Conservation (phyloP, 1,284 basidiomycete genomes). For the Microstroma glucosiphilum region DNA sequence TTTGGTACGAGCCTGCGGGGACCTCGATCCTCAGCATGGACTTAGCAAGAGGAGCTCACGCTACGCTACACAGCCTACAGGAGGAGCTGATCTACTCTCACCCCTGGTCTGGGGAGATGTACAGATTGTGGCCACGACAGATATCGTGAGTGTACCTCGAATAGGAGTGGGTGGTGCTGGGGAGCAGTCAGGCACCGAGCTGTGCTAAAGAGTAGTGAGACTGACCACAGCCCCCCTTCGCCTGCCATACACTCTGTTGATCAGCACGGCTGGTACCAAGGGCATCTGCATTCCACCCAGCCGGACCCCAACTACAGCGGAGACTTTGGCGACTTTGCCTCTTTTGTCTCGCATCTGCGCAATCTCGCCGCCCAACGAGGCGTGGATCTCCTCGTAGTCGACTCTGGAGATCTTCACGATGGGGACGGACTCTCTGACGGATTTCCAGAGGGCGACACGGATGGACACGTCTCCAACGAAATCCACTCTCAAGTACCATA, state of each 20-base stretch:
- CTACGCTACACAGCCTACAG: slow-evolving; percentile 19
- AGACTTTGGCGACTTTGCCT: slow-evolving; percentile 50
- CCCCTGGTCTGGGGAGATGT: slow-evolving; percentile 70
- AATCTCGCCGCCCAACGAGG: slow-evolving; percentile 29
- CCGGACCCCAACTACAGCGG: slow-evolving; percentile 47
- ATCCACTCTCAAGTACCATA: slow-evolving; percentile 66
- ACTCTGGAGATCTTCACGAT: slow-evolving; percentile 45
- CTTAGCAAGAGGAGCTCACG: slow-evolving; percentile 12
- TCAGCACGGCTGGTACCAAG: slow-evolving; percentile 25
- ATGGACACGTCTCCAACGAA: slow-evolving; percentile 43
- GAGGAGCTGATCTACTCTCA: slow-evolving; percentile 21
- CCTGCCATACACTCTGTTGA: background rate
- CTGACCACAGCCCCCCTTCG: background rate
- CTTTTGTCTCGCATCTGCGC: slow-evolving; percentile 41
- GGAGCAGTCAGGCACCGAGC: no score
- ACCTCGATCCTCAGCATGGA: slow-evolving; percentile 14
- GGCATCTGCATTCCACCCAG: slow-evolving; percentile 42
- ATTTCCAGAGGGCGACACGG: slow-evolving; percentile 31
- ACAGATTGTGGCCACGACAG: slow-evolving; percentile 73
- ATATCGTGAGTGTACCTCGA: slow-evolving; percentile 54
- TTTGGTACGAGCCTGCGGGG: slow-evolving; percentile 12
- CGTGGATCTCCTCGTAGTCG: slow-evolving; percentile 47
- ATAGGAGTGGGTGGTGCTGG: no score
- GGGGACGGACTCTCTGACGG: slow-evolving; percentile 48
- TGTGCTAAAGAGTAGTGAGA: slow-evolving; percentile 9